phyloP scores from a whole-genome alignment of 768 basidiomycete species.

The Nidularia sp. region DNA sequence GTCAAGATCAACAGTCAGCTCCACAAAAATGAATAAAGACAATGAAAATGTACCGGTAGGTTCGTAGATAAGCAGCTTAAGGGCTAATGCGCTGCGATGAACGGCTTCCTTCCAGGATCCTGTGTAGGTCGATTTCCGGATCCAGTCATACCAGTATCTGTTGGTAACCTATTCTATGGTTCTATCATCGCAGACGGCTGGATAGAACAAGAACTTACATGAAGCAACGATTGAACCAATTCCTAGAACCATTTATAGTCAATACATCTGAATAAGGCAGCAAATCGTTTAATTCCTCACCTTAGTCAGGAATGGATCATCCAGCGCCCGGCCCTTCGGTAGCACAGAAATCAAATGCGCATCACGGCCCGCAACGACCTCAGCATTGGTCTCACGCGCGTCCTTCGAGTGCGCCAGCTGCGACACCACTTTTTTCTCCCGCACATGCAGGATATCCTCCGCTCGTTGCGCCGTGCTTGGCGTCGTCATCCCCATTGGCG shows the following conservation, averaged over 20 bases:
- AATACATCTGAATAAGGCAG: not conserved
- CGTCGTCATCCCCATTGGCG: not conserved
- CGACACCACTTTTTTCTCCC: not conserved
- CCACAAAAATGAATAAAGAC: not conserved
- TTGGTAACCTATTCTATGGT: slow-evolving; percentile 50
- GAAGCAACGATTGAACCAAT: slow-evolving; percentile 52
- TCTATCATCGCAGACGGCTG: not conserved
- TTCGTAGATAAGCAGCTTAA: slow-evolving; percentile 91
- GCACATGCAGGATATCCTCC: not conserved
- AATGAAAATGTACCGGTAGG: slow-evolving; percentile 57
- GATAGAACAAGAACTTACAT: slow-evolving; percentile 30
- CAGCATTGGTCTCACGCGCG: slow-evolving; percentile 1
- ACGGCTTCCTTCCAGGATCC: slow-evolving; percentile 97
- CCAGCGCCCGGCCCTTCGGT: slow-evolving; percentile 36
- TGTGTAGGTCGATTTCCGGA: slow-evolving; percentile 81
- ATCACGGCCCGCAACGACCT: not conserved
- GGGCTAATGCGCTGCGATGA: slow-evolving; percentile 85
- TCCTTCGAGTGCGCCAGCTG: not conserved
- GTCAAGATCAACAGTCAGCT: not conserved
- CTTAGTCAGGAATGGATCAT: slow-evolving; percentile 73
- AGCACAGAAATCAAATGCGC: slow-evolving; percentile 19
- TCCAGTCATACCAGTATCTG: slow-evolving; percentile 86
- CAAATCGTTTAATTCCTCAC: slow-evolving; percentile 18
- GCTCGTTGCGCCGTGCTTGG: not conserved
- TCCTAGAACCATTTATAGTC: slow-evolving; percentile 26